Evolutionary conservation across 331 rosid genomes (phyloP).

Genomic region (Pyrus hybrid): DNA sequence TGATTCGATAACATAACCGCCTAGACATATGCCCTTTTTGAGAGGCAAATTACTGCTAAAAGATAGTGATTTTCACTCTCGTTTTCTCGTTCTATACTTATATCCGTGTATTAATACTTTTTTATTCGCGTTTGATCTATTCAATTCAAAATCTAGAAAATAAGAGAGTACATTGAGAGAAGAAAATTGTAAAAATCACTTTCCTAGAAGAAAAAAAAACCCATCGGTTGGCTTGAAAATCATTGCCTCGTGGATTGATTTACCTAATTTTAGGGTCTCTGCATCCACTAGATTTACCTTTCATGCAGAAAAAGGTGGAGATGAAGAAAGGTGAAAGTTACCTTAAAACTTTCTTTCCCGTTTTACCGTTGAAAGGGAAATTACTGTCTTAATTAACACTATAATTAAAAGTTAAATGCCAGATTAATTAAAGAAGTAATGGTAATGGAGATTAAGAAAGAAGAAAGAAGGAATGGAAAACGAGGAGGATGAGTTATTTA

Average conservation of each 20-base stretch:
- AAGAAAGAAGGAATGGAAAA: not conserved
- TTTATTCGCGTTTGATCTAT: too few relatives aligned
- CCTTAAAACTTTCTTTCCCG: not conserved
- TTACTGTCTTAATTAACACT: not conserved
- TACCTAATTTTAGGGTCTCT: not conserved
- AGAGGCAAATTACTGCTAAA: too few relatives aligned
- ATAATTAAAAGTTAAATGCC: not conserved
- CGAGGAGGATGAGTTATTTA: not conserved
- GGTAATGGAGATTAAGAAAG: not conserved
- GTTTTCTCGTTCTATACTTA: too few relatives aligned
- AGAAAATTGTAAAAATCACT: not conserved
- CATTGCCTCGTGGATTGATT: not conserved
- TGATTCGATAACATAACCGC: not conserved
- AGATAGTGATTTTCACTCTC: too few relatives aligned
- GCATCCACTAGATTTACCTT: not conserved
- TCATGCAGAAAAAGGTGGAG: not conserved
- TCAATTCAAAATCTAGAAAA: not conserved
- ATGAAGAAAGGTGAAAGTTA: not conserved
- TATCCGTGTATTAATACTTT: too few relatives aligned
- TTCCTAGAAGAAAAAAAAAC: not conserved
- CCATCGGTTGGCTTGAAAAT: not conserved
- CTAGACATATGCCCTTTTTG: not conserved
- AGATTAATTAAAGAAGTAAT: not conserved
- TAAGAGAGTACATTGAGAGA: rapidly evolving
- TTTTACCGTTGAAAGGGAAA: not conserved